Base-by-base conservation (phyloP, 179 eudicot species). In the Beta lomatogona region DNA sequence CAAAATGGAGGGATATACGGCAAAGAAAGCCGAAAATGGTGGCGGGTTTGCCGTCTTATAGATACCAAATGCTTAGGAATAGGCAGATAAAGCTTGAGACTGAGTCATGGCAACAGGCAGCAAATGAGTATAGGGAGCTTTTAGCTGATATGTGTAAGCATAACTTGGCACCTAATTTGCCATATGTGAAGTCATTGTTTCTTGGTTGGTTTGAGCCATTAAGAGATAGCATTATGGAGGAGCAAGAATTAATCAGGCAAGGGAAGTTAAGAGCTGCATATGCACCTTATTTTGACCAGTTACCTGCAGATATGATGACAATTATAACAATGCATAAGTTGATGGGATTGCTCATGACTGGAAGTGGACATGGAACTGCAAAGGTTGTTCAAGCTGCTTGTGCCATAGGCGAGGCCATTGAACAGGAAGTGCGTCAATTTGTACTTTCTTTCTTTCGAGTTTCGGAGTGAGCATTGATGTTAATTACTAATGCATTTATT, bases 121-220 rank as follows among this genome's bases (percentile, higher is more conserved):
- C 92, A 0, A 89, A 84, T 72, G 99, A 96, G 85, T 96, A 96
- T 76, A 91, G 77, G 85, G 98, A 93, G 83, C 91, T 96, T 78
- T 82, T 96, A 76, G 74, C 68, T 81, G 99, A 96, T 69, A 94
- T 96, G 99, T 96, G 98, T 79, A 86, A 90, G 86, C 88, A 84
- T 64, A 96, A 91, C 61, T 85, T 96, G 86, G 99, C 97, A 25
- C 99, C 99, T 6, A 96, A 89, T 91, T 89, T 96, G 88, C 98
- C 99, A 0, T 93, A 92, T 85, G 83, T 96, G 81, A 96, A 94
- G 82, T 92, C 94, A 8, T 84, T 95, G 88, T 94, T 95, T 83
- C 86, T 95, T 54, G 98, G 94, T 53, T 96, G 99, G 99, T 96
- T 91, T 88, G 99, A 96, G 88, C 98, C 99, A 50, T 75, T 94